A percentile compares a stretch with the other conserved stretches of the same genome.
phyloP scores from a whole-genome alignment of 1,284 basidiomycete species.

The Mrakiaceae sp. region DNA sequence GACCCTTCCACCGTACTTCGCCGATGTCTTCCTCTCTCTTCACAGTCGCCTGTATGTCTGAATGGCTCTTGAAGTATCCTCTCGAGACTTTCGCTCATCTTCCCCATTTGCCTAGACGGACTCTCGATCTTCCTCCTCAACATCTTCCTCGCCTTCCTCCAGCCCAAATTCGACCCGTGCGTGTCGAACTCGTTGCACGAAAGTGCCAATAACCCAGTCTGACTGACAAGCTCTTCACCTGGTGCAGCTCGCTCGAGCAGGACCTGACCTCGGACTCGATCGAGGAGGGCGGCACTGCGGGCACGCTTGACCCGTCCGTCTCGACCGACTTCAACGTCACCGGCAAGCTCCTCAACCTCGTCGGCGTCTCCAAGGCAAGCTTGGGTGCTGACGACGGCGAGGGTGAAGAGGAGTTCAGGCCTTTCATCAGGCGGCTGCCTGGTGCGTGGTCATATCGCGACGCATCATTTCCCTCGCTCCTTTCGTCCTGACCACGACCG shows the following conservation, averaged over 20 bases:
- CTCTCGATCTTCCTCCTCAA: slow-evolving; percentile 88
- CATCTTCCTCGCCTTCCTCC: slow-evolving; percentile 41
- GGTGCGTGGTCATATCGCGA: slow-evolving; percentile 44
- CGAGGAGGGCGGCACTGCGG: slow-evolving; percentile 56
- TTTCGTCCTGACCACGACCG: neutral
- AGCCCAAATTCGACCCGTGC: slow-evolving; percentile 68
- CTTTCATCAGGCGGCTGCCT: slow-evolving; percentile 92
- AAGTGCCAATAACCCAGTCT: neutral
- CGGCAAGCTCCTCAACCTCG: slow-evolving; percentile 9
- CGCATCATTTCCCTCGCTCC: neutral
- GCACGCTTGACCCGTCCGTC: neutral
- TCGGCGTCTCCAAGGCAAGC: neutral
- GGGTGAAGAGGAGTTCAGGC: slow-evolving; percentile 72
- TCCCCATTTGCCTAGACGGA: slow-evolving; percentile 47
- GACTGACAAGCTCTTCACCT: neutral
- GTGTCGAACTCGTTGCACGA: neutral
- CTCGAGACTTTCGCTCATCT: neutral
- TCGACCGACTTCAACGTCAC: slow-evolving; percentile 1
- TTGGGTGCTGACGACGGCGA: slow-evolving; percentile 24
- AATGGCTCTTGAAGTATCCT: too few species aligned
- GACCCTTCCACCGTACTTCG: too few species aligned
- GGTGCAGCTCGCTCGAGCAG: slow-evolving; percentile 56
- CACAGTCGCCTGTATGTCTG: slow-evolving; percentile 27
- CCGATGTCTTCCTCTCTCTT: neutral
- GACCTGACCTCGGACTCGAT: slow-evolving; percentile 90